Conservation (phyloP, 2,329 filamentous ascomycete genomes). For the Cladophialophora exuberans region DNA sequence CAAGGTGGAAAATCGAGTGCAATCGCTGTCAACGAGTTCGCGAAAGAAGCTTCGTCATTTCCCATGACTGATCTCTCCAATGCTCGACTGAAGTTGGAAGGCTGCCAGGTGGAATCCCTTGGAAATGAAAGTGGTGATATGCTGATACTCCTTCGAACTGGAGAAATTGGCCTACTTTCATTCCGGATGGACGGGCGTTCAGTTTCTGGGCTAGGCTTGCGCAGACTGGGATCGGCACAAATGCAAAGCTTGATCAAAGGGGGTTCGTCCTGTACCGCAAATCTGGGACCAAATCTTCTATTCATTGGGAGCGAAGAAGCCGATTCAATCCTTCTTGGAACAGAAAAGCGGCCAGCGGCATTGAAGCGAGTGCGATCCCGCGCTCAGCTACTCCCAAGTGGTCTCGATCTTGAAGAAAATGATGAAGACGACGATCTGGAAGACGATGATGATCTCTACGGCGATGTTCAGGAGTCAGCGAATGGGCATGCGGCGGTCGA, state of each 20-base stretch:
- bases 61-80: slow-evolving; percentile 84
- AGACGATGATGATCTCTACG: slow-evolving; percentile 58
- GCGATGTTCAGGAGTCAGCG: slow-evolving; percentile 37
- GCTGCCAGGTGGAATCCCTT: slow-evolving; percentile 75
- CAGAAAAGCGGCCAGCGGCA: slow-evolving; percentile 66
- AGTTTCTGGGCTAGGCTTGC: slow-evolving; percentile 82
- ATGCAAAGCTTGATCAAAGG: slow-evolving; percentile 66
- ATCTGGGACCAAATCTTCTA: slow-evolving; percentile 68
- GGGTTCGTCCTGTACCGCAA: slow-evolving; percentile 69
- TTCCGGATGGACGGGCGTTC: slow-evolving; percentile 90
- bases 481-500: slow-evolving; percentile 19
- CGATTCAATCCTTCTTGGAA: slow-evolving; percentile 80
- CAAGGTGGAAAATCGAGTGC: slow-evolving; percentile 93
- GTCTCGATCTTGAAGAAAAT: slow-evolving; percentile 56
- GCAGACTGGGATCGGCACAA: slow-evolving; percentile 63
- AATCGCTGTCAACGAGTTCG: slow-evolving; percentile 89
- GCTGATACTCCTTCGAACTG: slow-evolving; percentile 77
- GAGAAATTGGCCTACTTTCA: slow-evolving; percentile 72
- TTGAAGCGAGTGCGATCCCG: slow-evolving; percentile 30
- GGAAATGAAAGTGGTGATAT: slow-evolving; percentile 79
- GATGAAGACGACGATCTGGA: slow-evolving; percentile 55
- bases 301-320: slow-evolving; percentile 86
- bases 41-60: slow-evolving; percentile 80
- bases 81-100: slow-evolving; percentile 77
- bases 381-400: slow-evolving; percentile 47